These are phyloP conservation scores for Lasiosphaeris hirsuta DNA, from an alignment of 495 filamentous ascomycete genomes.

Conservation along the genomic window DNA sequence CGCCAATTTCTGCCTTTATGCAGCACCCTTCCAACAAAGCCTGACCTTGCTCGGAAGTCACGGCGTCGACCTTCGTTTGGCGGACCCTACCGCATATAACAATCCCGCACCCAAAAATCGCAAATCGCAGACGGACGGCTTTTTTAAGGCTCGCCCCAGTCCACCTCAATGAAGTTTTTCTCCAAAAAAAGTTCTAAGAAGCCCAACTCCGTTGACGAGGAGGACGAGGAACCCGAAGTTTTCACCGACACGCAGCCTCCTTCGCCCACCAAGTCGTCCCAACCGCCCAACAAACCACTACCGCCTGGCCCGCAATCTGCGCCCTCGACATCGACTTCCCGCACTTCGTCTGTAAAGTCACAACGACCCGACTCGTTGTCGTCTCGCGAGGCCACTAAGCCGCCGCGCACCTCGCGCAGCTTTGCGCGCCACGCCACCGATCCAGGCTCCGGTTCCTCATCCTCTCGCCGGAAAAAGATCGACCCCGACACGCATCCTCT, in stretches of 20 bases:
- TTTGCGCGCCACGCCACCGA: conserved; percentile 41
- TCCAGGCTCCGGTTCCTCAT: conserved; percentile 28
- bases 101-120: conserved; percentile 18
- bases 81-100: conserved; percentile 25
- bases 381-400: conserved; percentile 26
- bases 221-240: conserved; percentile 38
- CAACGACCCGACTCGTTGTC: conserved; percentile 25
- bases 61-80: conserved; percentile 21
- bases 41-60: conserved; percentile 33
- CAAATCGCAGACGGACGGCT: conserved; percentile 6
- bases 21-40: conserved; percentile 28
- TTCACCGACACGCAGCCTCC: conserved; percentile 22
- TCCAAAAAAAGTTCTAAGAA: conserved; percentile 52
- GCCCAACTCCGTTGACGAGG: conserved; percentile 43
- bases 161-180: conserved; percentile 54
- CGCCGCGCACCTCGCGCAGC: conserved; percentile 38
- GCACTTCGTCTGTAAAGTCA: conserved; percentile 33
- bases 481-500: conserved; percentile 76
- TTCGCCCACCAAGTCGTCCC: conserved; percentile 22
- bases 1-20: conserved; percentile 27
- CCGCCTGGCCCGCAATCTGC: conserved; percentile 13
- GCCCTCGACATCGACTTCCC: conserved; percentile 22
- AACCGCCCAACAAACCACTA: conserved; percentile 12
- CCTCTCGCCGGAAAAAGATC: conserved; percentile 47
- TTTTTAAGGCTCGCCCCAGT: conserved; percentile 20